Base-by-base conservation (phyloP, 352 stramenopile genomes). In the Discostella stelligera region DNA sequence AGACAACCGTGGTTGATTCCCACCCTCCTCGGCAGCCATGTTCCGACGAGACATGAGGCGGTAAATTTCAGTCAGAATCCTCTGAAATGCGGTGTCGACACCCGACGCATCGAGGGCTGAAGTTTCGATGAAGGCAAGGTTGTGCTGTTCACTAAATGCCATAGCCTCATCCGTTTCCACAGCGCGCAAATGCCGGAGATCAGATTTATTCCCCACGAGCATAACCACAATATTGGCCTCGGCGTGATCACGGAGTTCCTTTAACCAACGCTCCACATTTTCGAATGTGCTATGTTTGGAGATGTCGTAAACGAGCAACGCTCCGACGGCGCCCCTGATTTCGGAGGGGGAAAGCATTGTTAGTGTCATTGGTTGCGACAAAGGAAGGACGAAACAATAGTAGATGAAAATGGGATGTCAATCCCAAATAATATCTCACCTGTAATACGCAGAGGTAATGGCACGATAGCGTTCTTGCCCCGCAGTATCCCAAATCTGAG, bases 111-210 rank as follows among this genome's bases (percentile, higher is more conserved):
- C 97, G 44, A 99, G 89, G 27, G 97, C 97, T 1, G 96, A 99
- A 14, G 97, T 99, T 89, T 99, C 98, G 77, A 99, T 99, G 87
- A 99, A 99, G 52, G 96, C 96, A 66, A 99, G 90, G 69, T 98
- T 98, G 86, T 99, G 95, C 87, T 98, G 97, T 91, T 99, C 96
- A n/a, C 96, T 96, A 87, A 99, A 99, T 27, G 95, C 95, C 96
- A 98, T 98, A 20, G 96, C 97, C 71, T 99, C 97, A 73, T 99
- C 96, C 0, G 96, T 99, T 16, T 96, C 96, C 0, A 99, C 96
- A 1, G 94, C 95, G 55, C 97, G 95, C 69, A 98, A 86, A 87
- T 98, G 95, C 65, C 94, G 90, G 76, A 99, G 89, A 94, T 99
- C 97, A 72, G 94, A 98, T 94, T 99, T 99, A 89, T 99, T 99